Evolutionary conservation across 805 yeast species (phyloP), one percentile per base, ranked within the genome.

Genomic region (Kazachstania africana): DNA sequence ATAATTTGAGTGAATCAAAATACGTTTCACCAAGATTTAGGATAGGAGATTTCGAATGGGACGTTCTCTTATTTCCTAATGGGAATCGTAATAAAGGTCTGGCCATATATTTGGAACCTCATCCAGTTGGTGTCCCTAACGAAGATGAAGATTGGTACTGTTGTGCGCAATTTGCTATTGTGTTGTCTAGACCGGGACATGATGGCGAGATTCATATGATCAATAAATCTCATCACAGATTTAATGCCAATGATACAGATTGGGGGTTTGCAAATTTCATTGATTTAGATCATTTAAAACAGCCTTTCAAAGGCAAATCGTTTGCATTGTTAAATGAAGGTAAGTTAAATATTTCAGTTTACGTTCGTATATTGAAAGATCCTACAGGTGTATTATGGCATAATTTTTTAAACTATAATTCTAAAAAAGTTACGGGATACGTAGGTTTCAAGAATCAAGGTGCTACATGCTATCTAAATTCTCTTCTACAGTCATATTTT

Each of bases 401-500:
- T 50, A 80, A 79, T 50, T 84, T 85, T 44, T 39, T 66, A 25
- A 79, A 82, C 47, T 82, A 82, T 57, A 84, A 91, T 55, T 85
- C 96, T 2, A 84, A 85, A 52, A 71, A 75, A 45, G 74, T 63
- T 32, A 83, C 97, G 0, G 96, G 97, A 0, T 85, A 67, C 51
- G 94, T 85, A 6, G 99, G 99, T 1, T 70, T 91, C 39, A 78
- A 74, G 42, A 91, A 91, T 50, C 99, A 91, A 60, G 99, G 98
- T 40, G 99, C 99, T 2, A 91, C 99, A 0, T 91, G 99, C 55
- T 91, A 91, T 57, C 69, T 91, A 50, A 91, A 91, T 54, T 88
- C 97, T 0, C 65, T 91, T 36, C 58, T 91, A 33, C 98, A 91
- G 55, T 81, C 95, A 8, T 80, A 91, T 44, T 91, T 67, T 53